Conservation (phyloP, 148 eudicot genomes). For the Cornus suecica region DNA sequence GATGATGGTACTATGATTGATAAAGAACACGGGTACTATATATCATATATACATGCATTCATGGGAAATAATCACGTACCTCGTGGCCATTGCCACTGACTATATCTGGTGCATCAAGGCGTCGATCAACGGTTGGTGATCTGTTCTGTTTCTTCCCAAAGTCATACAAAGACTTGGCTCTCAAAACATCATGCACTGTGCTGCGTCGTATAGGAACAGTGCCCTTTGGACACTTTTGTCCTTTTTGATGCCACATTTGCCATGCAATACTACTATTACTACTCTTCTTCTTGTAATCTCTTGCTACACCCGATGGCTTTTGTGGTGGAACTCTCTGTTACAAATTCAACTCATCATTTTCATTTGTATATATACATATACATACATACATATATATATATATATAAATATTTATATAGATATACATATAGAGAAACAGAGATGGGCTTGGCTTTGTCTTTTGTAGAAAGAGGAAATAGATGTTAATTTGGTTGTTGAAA, state of each 20-base stretch:
- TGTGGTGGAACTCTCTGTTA: constrained; percentile 61
- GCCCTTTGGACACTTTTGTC: constrained; percentile 70
- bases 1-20: too few species aligned
- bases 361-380: neutral
- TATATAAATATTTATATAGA: too few species aligned
- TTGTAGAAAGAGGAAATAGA: neutral
- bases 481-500: constrained; percentile 20
- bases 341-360: neutral
- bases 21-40: too few species aligned
- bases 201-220: constrained; percentile 84
- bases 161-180: constrained; percentile 87
- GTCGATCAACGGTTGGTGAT: constrained; percentile 29
- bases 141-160: constrained; percentile 65
- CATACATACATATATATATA: too few species aligned
- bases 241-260: constrained; percentile 90
- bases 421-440: neutral
- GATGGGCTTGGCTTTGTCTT: neutral
- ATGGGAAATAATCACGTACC: constrained; percentile 36
- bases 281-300: constrained; percentile 11
- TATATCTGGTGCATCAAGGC: constrained; percentile 72
- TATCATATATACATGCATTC: too few species aligned
- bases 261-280: constrained; percentile 32
- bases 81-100: constrained; percentile 93
- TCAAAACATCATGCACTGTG: constrained; percentile 65
- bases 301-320: constrained; percentile 41